Evolutionary conservation across 352 stramenopile genomes (phyloP).

Genomic region (Globisporangium paroecandrum): DNA sequence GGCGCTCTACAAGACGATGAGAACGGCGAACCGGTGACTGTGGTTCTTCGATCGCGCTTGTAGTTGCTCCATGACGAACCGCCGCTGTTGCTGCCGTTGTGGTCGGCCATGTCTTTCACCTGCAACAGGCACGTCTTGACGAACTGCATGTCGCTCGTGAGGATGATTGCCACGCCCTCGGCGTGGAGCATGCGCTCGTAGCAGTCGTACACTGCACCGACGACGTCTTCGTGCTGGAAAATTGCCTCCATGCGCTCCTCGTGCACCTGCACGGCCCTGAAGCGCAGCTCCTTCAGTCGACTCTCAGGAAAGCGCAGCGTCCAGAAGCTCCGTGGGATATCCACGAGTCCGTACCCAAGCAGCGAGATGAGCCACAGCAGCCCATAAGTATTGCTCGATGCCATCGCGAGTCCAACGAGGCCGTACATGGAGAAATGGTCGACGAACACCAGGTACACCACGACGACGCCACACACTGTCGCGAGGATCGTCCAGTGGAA

Average conservation of each 20-base stretch:
- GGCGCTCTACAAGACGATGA: constrained; percentile 24
- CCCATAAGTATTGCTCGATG: constrained; percentile 63
- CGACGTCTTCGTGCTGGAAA: constrained; percentile 58
- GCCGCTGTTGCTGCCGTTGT: constrained; percentile 4
- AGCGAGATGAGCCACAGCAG: constrained; percentile 43
- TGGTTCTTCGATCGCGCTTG: constrained; percentile 14
- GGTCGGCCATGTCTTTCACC: constrained; percentile 32
- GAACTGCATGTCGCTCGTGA: constrained; percentile 66
- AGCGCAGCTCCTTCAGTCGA: constrained; percentile 44
- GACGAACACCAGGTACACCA: constrained; percentile 58
- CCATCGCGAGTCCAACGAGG: constrained; percentile 54
- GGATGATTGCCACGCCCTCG: constrained; percentile 56
- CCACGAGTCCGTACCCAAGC: constrained; percentile 59
- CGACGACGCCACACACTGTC: constrained; percentile 20
- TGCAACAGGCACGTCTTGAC: constrained; percentile 44
- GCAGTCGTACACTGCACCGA: constrained; percentile 28
- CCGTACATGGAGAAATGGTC: constrained; percentile 51
- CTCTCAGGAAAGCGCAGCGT: constrained; percentile 30
- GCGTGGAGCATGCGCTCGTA: constrained; percentile 51
- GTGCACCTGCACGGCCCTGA: constrained; percentile 55
- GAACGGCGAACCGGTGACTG: constrained; percentile 4
- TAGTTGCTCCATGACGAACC: constrained; percentile 10
- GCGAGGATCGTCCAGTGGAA: constrained; percentile 59
- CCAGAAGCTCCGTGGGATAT: constrained; percentile 56
- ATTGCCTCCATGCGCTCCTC: constrained; percentile 62